Conservation (phyloP, 139 green algal species). For the Chlorella ohadii region DNA sequence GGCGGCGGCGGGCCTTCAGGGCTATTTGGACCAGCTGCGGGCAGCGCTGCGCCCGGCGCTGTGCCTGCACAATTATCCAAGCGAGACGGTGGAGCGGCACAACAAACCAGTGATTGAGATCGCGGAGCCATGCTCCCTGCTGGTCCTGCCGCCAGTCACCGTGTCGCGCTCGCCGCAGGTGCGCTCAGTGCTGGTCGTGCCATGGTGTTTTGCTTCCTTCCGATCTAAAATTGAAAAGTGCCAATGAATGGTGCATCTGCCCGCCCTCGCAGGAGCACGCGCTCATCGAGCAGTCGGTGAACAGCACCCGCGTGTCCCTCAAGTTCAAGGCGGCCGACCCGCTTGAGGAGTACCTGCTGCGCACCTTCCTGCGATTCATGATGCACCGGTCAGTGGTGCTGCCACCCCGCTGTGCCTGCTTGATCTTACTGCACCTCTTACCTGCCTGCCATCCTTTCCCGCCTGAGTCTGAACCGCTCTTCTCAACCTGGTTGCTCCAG, state of each 20-base stretch:
- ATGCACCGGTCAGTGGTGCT: constrained; percentile 52
- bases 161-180: constrained; percentile 49
- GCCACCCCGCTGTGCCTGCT: no score
- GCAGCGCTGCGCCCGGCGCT: constrained; percentile 40
- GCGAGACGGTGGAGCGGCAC: constrained; percentile 60
- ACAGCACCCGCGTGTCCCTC: constrained; percentile 70
- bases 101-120: constrained; percentile 71
- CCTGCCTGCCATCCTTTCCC: no score
- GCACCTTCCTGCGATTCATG: constrained; percentile 68
- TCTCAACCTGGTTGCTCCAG: no score
- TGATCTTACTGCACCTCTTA: no score
- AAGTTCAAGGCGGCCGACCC: constrained; percentile 40
- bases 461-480: no score
- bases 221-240: no score
- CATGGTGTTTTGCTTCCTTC: neutral
- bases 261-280: constrained; percentile 50
- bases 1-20: neutral
- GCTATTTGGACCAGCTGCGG: constrained; percentile 14
- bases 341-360: constrained; percentile 64
- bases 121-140: constrained; percentile 29
- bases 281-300: constrained; percentile 73
- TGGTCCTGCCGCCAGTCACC: constrained; percentile 55
- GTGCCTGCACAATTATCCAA: constrained; percentile 56
- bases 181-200: neutral
- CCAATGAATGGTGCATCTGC: no score